A percentile compares a stretch with the other conserved stretches of the same genome.
Evolutionary conservation across 371 early-diverging fungal genomes (phyloP).

Genomic region (Syncephalastrum racemosum): DNA sequence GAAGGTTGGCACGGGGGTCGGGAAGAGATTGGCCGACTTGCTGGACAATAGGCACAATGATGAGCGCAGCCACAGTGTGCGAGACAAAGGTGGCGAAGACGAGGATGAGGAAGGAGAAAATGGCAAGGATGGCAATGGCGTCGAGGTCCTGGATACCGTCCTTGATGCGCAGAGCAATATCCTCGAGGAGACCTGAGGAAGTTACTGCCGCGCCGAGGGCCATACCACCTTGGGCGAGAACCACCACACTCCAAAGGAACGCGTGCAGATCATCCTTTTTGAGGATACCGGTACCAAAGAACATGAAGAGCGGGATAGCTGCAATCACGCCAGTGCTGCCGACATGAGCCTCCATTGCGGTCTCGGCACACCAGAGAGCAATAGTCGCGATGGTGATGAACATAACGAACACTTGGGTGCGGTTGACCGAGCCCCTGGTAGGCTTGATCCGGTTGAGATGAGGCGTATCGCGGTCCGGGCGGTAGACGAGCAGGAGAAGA

Average conservation of each 20-base stretch:
- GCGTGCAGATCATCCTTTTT: conserved; percentile 92
- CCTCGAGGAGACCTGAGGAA: conserved; percentile 77
- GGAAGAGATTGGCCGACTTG: conserved; percentile 67
- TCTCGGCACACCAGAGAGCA: conserved; percentile 88
- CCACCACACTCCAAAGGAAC: conserved; percentile 88
- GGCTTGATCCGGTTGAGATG: conserved; percentile 52
- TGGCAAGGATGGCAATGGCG: conserved; percentile 60
- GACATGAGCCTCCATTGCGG: conserved; percentile 63
- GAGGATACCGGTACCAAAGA: conserved; percentile 82
- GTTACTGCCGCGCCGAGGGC: conserved; percentile 87
- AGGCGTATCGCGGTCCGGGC: conserved; percentile 56
- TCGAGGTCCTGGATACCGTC: conserved; percentile 57
- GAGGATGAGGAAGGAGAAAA: conserved; percentile 64
- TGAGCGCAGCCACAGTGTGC: conserved; percentile 88
- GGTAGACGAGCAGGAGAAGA: conserved; percentile 70
- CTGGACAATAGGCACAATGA: conserved; percentile 77
- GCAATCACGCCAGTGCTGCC: conserved; percentile 96
- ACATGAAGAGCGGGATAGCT: conserved; percentile 84
- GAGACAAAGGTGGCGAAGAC: conserved; percentile 89
- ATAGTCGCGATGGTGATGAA: conserved; percentile 65
- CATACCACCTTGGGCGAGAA: conserved; percentile 90
- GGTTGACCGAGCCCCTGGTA: conserved; percentile 51
- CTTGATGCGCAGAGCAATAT: conserved; percentile 70
- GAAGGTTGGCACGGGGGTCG: conserved; percentile 78
- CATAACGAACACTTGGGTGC: conserved; percentile 59